Evolutionary conservation across 2,329 filamentous ascomycete genomes (phyloP), one percentile per base, ranked within the genome.

Genomic region (Aspergillus fijiensis): DNA sequence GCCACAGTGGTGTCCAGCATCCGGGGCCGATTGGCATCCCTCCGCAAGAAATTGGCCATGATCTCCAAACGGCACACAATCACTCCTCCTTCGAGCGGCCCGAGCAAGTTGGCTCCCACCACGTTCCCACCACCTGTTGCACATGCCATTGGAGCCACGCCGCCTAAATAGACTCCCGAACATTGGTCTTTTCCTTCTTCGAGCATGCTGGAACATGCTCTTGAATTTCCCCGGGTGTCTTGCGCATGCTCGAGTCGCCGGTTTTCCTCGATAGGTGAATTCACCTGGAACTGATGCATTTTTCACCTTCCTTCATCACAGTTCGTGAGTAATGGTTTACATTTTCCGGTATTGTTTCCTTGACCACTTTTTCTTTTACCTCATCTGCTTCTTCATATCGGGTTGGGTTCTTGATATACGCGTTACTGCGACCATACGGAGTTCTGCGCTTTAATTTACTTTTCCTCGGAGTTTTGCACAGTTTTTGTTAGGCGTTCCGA

Each of bases 1-100:
- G 19, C 27, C 33, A 19, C 51, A 82, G 79, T 82, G 65, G 79
- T 82, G 9, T 73, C 77, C 21, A 80, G 80, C 63, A 82, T 83
- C 69, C 80, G 80, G 35, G 71, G 71, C 58, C 80, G 81, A 45
- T 73, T 83, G 39, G 66, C 74, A 14, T 74, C 79, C 59, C 72
- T 83, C 42, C 76, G 77, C 55, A 82, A 80, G 72, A 84, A 83
- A 66, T 76, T 82, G 55, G 72, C 77, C 19, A 63, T 80, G n/a
- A 72, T 82, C 51, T 72, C 79, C 11, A 81, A 81, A 62, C 77
- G 80, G 62, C 77, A 79, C n/a, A 19, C 39, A 7, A 5, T 45
- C 14, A 76, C 75, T 27, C 73, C 77, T 19, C 63, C 72, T 4
- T 70, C 70, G 49, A 68, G 68, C 33, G 67, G 70, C 49, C 63